Conservation (phyloP, 352 stramenopile genomes). For the Globisporangium abappressorium region DNA sequence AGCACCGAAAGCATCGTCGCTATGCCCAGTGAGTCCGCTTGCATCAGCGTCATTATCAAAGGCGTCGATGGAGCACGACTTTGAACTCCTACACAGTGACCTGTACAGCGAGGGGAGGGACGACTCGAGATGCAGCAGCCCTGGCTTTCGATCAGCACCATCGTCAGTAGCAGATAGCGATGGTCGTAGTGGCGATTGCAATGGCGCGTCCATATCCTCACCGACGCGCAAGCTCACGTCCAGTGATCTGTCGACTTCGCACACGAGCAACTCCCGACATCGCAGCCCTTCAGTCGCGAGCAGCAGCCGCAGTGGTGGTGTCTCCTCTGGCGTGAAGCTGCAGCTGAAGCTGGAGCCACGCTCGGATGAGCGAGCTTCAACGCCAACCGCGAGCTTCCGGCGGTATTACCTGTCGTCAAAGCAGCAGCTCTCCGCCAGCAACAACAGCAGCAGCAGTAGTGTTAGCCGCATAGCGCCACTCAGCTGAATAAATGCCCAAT, state of each 20-base stretch:
- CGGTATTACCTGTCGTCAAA: conserved; percentile 36
- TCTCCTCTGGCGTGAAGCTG: conserved; percentile 2
- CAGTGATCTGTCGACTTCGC: conserved; percentile 8
- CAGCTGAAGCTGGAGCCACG: conserved; percentile 16
- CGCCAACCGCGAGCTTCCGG: conserved; percentile 27
- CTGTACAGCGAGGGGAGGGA: neutral
- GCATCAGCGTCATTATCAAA: neutral
- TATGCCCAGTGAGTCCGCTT: neutral
- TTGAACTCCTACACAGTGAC: neutral
- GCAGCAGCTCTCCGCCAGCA: conserved; percentile 13
- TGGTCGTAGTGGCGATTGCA: neutral
- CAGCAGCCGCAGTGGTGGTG: neutral
- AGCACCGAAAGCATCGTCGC: neutral
- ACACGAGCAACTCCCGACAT: neutral
- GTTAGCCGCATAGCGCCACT: neutral
- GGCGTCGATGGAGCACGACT: neutral
- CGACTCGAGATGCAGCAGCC: neutral
- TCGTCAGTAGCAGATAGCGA: neutral
- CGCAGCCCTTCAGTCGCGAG: neutral
- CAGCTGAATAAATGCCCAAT: neutral
- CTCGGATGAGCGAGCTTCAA: conserved; percentile 15
- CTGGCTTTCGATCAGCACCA: neutral
- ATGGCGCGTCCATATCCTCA: neutral
- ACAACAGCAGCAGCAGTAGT: conserved; percentile 13
- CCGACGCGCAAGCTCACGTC: conserved; percentile 1